These are phyloP conservation scores for Sugiyamaella xylanicola DNA, from an alignment of 1,139 yeast species.

Conservation along the genomic window DNA sequence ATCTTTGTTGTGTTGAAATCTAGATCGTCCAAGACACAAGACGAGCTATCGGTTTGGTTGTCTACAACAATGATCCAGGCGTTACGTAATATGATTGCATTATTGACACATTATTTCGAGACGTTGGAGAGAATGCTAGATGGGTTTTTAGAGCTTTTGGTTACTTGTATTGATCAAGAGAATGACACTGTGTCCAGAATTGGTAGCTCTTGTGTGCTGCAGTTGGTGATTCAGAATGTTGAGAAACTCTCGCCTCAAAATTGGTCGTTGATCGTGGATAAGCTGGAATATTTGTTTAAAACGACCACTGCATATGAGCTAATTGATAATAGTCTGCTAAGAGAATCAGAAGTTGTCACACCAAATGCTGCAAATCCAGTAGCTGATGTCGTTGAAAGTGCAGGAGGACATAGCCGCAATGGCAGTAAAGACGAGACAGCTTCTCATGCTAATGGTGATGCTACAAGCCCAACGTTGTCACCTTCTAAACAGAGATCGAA, in stretches of 20 bases:
- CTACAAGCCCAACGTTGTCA: slow-evolving; percentile 1
- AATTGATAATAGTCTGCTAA: slow-evolving; percentile 50
- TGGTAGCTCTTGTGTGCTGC: slow-evolving; percentile 86
- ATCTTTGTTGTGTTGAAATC: slow-evolving; percentile 78
- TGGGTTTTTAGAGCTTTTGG: slow-evolving; percentile 74
- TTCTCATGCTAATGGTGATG: neutral
- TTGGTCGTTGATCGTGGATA: slow-evolving; percentile 71
- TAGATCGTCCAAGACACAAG: slow-evolving; percentile 73
- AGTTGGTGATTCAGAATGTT: slow-evolving; percentile 73
- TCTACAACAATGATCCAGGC: slow-evolving; percentile 97
- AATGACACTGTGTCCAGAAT: slow-evolving; percentile 95
- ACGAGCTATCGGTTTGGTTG: slow-evolving; percentile 90
- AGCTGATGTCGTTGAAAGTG: slow-evolving; percentile 23
- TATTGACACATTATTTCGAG: slow-evolving; percentile 79
- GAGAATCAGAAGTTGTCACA: slow-evolving; percentile 18
- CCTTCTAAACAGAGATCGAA: slow-evolving; percentile 9
- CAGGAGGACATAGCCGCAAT: slow-evolving; percentile 6
- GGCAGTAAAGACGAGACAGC: slow-evolving; percentile 6
- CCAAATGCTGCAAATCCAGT: neutral
- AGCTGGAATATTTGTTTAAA: slow-evolving; percentile 69
- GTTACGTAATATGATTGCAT: slow-evolving; percentile 78
- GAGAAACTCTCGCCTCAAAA: slow-evolving; percentile 62
- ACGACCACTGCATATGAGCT: slow-evolving; percentile 85
- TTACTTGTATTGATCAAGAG: slow-evolving; percentile 92
- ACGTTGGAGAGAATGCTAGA: slow-evolving; percentile 71